Evolutionary conservation across 1,284 basidiomycete genomes (phyloP).

Genomic region (Sanghuangporus sanghuang): DNA sequence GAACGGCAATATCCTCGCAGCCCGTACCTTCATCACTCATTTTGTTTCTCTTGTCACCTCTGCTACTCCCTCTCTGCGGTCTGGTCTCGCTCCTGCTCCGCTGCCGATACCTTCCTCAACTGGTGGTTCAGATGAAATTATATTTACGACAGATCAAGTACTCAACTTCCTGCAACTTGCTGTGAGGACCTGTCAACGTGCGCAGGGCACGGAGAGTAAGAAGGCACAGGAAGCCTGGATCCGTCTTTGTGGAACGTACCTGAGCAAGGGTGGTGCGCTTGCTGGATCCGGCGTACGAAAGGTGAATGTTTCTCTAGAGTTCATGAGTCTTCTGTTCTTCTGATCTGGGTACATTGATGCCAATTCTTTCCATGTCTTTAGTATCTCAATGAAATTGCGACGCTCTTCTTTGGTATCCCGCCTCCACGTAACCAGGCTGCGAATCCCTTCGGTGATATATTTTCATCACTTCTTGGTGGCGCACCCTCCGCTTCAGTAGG

Average conservation of each 20-base stretch:
- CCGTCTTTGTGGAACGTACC: constrained; percentile 76
- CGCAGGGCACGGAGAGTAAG: constrained; percentile 72
- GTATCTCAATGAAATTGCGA: constrained; percentile 49
- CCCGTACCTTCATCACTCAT: constrained; percentile 75
- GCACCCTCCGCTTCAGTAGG: constrained; percentile 28
- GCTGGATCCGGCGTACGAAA: constrained; percentile 67
- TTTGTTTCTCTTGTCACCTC: constrained; percentile 57
- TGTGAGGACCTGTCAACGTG: constrained; percentile 77
- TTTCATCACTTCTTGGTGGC: constrained; percentile 77
- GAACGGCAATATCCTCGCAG: constrained; percentile 83
- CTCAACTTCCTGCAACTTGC: constrained; percentile 89
- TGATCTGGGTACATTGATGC: not conserved
- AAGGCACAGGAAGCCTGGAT: constrained; percentile 77
- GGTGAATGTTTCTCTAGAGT: constrained; percentile 34
- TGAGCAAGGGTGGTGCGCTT: constrained; percentile 57
- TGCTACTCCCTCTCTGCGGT: constrained; percentile 34
- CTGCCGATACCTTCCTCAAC: constrained; percentile 32
- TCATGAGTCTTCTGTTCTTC: not conserved
- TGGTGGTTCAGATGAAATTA: constrained; percentile 53
- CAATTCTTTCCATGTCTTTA: constrained; percentile 14
- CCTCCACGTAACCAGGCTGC: constrained; percentile 60
- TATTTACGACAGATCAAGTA: constrained; percentile 65
- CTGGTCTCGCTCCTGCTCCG: constrained; percentile 38
- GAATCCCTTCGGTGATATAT: constrained; percentile 81
- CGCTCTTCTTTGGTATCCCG: constrained; percentile 79